Base-by-base conservation (phyloP, 208 protist species). In the Trypanosoma platydactyli region DNA sequence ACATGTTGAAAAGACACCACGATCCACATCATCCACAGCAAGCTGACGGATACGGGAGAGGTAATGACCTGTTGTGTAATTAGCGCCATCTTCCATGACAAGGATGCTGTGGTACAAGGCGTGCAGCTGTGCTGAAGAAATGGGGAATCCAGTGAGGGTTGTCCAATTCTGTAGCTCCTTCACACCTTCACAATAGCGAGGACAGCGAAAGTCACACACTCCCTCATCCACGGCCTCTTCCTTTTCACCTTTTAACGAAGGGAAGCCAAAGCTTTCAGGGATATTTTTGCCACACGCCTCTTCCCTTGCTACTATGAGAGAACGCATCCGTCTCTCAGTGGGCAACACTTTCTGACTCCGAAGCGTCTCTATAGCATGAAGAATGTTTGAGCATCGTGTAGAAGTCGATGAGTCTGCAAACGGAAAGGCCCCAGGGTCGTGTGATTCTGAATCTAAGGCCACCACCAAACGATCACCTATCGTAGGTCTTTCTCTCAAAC, bases 1-100 rank as follows among this genome's bases (percentile, higher is more conserved):
- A 45, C 68, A 73, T 11, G 42, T 73, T 11, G 68, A 68, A 40
- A 73, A 73, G 24, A 73, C 42, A n/a, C 60, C 60, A 27, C 68
- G 68, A 20, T 67, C 60, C 18, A 73, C 35, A 50, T 73, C 68
- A 61, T 73, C 68, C 22, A 51, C 27, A 24, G 67, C 68, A 33
- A 67, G 24, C 24, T 62, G 45, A 49, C 52, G 60, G 22, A 73
- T 27, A 20, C 27, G 42, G 20, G 15, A 33, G 25, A 73, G 15
- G 33, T 73, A 73, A 27, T 73, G 33, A 9, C 29, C 45, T 20
- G 29, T 44, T 20, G 15, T 61, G 2, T 35, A 13, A 27, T 60
- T 46, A 46, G 27, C 54, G 42, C 53, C 38, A n/a, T 27, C 57
- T 30, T 11, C 44, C 27, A 18, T 54, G 12, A 57, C 42, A 30